These are phyloP conservation scores for Crinitomyces ghanaensis DNA, from an alignment of 805 yeast species.

Conservation along the genomic window DNA sequence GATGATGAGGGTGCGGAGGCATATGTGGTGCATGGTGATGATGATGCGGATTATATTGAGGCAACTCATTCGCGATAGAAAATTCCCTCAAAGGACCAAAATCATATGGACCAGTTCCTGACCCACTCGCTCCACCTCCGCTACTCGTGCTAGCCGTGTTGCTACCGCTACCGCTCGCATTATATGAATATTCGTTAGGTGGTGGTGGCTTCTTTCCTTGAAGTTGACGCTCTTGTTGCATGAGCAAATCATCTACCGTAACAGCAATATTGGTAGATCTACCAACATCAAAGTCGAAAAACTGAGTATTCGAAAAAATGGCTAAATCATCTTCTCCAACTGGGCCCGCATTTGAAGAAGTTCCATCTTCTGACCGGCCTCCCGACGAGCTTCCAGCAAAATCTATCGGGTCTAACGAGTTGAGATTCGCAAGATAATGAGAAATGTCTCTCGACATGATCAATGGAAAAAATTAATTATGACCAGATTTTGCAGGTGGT, in stretches of 20 bases:
- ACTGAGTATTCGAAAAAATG: constrained; percentile 32
- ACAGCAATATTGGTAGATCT: constrained; percentile 31
- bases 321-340: constrained; percentile 27
- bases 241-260: constrained; percentile 29
- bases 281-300: constrained; percentile 35
- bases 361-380: neutral
- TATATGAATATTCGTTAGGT: constrained; percentile 3
- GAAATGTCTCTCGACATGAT: constrained; percentile 19
- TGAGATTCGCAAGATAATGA: constrained; percentile 24
- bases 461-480: neutral
- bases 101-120: constrained; percentile 14
- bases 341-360: neutral
- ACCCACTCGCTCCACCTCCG: constrained; percentile 1
- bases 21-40: constrained; percentile 2
- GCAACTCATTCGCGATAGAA: constrained; percentile 25
- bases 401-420: constrained; percentile 23
- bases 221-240: constrained; percentile 30
- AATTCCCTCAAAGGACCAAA: constrained; percentile 22
- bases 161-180: constrained; percentile 2
- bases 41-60: constrained; percentile 10
- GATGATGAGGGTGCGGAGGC: constrained; percentile 5
- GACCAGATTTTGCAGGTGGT: neutral
- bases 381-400: constrained; percentile 6
- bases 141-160: neutral
- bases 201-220: constrained; percentile 16